Evolutionary conservation across 2,329 filamentous ascomycete genomes (phyloP).

Genomic region (Neofusicoccum kwambonambiense): DNA sequence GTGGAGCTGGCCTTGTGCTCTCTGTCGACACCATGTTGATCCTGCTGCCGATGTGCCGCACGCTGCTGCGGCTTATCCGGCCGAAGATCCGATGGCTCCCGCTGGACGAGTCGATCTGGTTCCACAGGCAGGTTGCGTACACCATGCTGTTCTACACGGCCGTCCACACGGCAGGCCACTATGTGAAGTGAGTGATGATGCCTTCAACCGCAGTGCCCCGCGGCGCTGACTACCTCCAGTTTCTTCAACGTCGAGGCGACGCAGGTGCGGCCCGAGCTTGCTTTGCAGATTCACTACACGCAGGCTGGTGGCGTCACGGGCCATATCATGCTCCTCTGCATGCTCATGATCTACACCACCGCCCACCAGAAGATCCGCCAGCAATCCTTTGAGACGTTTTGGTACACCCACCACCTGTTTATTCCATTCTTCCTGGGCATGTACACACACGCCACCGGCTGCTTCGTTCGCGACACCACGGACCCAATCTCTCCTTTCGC

Average conservation of each 20-base stretch:
- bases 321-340: conserved; percentile 95
- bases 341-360: conserved; percentile 97
- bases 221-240: conserved; percentile 42
- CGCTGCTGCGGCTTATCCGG: conserved; percentile 76
- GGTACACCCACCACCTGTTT: conserved; percentile 99
- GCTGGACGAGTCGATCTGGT: conserved; percentile 93
- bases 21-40: conserved; percentile 84
- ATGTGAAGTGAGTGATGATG: conserved; percentile 74
- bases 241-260: conserved; percentile 92
- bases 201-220: neutral
- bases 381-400: conserved; percentile 97
- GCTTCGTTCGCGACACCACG: conserved; percentile 85
- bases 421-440: conserved; percentile 90
- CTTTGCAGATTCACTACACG: conserved; percentile 86
- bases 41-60: conserved; percentile 90
- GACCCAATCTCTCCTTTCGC: conserved; percentile 79
- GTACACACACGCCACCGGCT: conserved; percentile 93
- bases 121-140: conserved; percentile 95
- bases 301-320: conserved; percentile 90
- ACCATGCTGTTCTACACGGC: conserved; percentile 78
- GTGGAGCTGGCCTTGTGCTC: conserved; percentile 84
- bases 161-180: conserved; percentile 77
- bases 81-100: conserved; percentile 87
- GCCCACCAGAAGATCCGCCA: conserved; percentile 91
- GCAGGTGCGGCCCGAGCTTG: conserved; percentile 76